Base-by-base conservation (phyloP, 2,329 filamentous ascomycete genomes). In the Stagonosporopsis cucurbitacearum region DNA sequence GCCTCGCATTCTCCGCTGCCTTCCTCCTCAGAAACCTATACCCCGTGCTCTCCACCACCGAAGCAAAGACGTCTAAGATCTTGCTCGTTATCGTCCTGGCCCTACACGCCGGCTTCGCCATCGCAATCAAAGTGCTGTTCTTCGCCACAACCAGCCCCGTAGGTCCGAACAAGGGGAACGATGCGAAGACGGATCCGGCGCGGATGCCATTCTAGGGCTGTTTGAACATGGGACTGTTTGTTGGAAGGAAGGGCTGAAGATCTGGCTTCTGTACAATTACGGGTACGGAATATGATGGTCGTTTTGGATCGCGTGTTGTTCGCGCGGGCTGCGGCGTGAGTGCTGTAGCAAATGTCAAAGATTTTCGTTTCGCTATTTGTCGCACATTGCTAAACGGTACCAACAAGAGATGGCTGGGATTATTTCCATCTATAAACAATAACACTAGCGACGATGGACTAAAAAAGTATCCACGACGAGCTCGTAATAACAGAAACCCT, bases 41-140 rank as follows among this genome's bases (percentile, higher is more conserved):
- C 77, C 95, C 95, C 1, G 90, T 99, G 17, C 85, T 99, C 58
- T 95, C 88, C 75, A 93, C 94, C 42, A 97, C 93, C 30, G 95
- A 98, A 76, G 87, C 88, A 59, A 92, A 96, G 81, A 92, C 91
- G 22, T 95, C 91, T 77, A 96, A 96, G 83, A 83, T 92, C 20
- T 78, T 99, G 59, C 82, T 99, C 57, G 81, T 98, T 48, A 80
- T 94, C 20, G 93, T 99, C 23, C 84, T 98, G 26, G 83, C 85
- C 26, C 81, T 98, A 60, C 95, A 99, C 78, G 88, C 92, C 25
- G 95, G 89, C n/a, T 82, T 99, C 64, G 86, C 94, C 1, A 86
- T 98, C 68, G 91, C 94, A 4, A 98, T 99, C 78, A 98, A 98
- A 83, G 88, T 97, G 56, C 79, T 98, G 25, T 98, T 98, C 84